A percentile compares a stretch with the other conserved stretches of the same genome.
Conservation (phyloP, 1,284 basidiomycete genomes). For the Ganoderma leucocontextum region DNA sequence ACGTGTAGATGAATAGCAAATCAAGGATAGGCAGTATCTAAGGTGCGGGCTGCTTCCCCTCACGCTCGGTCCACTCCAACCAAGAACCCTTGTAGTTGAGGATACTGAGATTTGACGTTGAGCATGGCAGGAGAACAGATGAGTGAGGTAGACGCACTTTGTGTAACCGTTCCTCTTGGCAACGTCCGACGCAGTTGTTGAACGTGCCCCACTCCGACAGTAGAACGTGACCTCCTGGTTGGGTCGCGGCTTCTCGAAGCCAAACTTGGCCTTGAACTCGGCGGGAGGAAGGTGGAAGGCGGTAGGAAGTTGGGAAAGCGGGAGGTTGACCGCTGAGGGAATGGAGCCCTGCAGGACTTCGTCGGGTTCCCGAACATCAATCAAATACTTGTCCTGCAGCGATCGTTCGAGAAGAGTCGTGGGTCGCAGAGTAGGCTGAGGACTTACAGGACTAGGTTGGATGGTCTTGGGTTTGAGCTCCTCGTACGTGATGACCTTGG, state of each 20-base stretch:
- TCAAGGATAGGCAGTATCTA: not conserved
- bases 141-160: constrained; percentile 61
- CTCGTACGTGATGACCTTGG: constrained; percentile 78
- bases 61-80: constrained; percentile 88
- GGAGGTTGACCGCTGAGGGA: constrained; percentile 94
- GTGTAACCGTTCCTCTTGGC: constrained; percentile 87
- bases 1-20: not conserved
- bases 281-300: constrained; percentile 71
- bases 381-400: constrained; percentile 77
- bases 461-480: constrained; percentile 86
- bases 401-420: constrained; percentile 2
- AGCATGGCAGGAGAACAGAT: not conserved
- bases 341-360: constrained; percentile 96
- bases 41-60: constrained; percentile 44
- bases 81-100: constrained; percentile 93
- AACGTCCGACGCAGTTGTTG: constrained; percentile 84
- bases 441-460: constrained; percentile 81
- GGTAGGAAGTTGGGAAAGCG: constrained; percentile 80
- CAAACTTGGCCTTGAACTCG: constrained; percentile 75
- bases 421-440: not conserved
- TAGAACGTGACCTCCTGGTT: constrained; percentile 92
- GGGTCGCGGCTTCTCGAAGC: constrained; percentile 84
- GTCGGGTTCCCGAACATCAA: constrained; percentile 94
- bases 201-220: constrained; percentile 92
- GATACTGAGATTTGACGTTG: constrained; percentile 55